Conservation (phyloP, 139 green algal species). For the Chlamydomonas incerta region DNA sequence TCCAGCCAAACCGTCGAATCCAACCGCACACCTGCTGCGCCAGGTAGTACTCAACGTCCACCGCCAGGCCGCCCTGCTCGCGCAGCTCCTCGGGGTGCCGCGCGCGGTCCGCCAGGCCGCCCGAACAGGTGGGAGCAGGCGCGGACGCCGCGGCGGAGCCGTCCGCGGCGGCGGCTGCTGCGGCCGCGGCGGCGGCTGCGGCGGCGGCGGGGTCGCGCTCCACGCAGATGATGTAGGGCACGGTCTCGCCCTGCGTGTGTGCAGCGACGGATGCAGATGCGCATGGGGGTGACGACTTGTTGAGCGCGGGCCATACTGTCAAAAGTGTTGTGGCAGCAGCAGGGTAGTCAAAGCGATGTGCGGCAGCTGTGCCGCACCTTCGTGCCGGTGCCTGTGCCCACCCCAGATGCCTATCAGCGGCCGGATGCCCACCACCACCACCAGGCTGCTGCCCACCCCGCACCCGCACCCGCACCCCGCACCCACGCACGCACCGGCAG, state of each 20-base stretch:
- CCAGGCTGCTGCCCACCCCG: too few relatives aligned
- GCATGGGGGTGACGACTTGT: too few relatives aligned
- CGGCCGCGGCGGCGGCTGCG: neutral
- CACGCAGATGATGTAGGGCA: constrained; percentile 97
- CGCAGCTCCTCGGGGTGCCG: constrained; percentile 93
- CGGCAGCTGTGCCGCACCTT: too few relatives aligned
- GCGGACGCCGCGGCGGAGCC: neutral
- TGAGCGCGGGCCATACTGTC: too few relatives aligned
- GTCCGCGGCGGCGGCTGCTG: neutral
- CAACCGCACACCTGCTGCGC: constrained; percentile 59
- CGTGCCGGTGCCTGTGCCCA: too few relatives aligned
- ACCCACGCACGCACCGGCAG: constrained; percentile 52
- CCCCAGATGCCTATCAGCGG: too few relatives aligned
- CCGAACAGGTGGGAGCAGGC: neutral
- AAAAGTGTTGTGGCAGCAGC: too few relatives aligned
- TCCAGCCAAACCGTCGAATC: too few relatives aligned
- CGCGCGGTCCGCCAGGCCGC: constrained; percentile 88
- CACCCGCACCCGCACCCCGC: neutral
- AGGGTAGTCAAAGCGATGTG: too few relatives aligned
- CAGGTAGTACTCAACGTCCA: constrained; percentile 95
- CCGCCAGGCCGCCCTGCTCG: constrained; percentile 59
- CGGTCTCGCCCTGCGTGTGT: constrained; percentile 82
- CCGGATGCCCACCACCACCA: too few relatives aligned
- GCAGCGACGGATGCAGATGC: too few relatives aligned
- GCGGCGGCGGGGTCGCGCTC: constrained; percentile 41